Conservation (phyloP, 441 rosid species). For the Populus tomentosa region DNA sequence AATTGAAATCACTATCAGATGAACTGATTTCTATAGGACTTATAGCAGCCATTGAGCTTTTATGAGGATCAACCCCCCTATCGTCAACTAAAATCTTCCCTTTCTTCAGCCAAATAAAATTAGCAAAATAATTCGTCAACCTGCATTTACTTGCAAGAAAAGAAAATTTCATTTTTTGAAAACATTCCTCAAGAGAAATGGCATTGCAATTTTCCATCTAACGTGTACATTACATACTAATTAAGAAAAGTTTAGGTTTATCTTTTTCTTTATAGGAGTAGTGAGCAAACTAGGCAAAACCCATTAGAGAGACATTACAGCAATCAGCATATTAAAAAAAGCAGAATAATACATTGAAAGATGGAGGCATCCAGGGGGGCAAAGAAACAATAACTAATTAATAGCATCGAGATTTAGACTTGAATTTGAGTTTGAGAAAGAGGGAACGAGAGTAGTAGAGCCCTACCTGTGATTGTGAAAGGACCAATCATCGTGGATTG, state of each 20-base stretch:
- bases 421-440: background rate
- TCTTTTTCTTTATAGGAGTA: background rate
- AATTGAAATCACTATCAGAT: constrained; percentile 54
- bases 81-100: constrained; percentile 15
- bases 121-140: constrained; percentile 11
- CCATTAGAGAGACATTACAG: background rate
- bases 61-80: constrained; percentile 17
- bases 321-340: background rate
- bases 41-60: constrained; percentile 27
- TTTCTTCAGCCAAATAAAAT: background rate
- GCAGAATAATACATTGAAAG: background rate
- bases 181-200: background rate
- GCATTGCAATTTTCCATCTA: background rate
- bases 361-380: background rate
- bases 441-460: background rate
- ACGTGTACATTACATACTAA: background rate
- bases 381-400: too few species aligned
- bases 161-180: background rate
- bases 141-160: background rate
- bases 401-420: background rate
- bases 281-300: background rate
- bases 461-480: background rate
- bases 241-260: background rate
- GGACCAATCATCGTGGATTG: background rate
- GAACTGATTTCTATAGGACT: constrained; percentile 61